Percentiles rank a stretch among this genome's conserved stretches.
Evolutionary conservation across 23 red algal genomes (phyloP).

Genomic region (Pyropia haitanensis): DNA sequence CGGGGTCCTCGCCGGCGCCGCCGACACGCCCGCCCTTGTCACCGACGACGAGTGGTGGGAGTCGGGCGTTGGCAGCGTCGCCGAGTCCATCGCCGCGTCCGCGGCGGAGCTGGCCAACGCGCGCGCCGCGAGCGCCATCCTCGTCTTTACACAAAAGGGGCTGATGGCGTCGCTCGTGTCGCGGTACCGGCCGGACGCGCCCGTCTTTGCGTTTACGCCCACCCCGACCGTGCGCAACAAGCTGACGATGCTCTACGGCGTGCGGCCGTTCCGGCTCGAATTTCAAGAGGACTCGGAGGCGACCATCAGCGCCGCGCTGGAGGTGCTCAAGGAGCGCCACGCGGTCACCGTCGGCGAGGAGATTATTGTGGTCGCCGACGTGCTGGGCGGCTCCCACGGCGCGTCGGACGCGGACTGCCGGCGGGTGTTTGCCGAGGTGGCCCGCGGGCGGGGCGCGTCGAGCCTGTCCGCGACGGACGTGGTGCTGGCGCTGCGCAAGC

Average conservation of each 20-base stretch:
- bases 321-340: constrained; percentile 54
- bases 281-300: constrained; percentile 91
- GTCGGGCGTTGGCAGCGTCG: constrained; percentile 42
- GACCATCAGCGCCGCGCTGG: constrained; percentile 77
- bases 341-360: constrained; percentile 55
- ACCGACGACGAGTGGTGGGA: constrained; percentile 45
- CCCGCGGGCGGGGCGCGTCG: constrained; percentile 28
- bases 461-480: constrained; percentile 48
- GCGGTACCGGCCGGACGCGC: constrained; percentile 60
- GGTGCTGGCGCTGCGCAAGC: constrained; percentile 52
- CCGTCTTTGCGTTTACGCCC: constrained; percentile 88
- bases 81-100: constrained; percentile 71
- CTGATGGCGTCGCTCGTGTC: constrained; percentile 86
- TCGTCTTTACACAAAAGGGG: constrained; percentile 95
- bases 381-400: constrained; percentile 74
- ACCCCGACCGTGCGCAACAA: constrained; percentile 81
- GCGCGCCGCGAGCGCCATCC: constrained; percentile 69
- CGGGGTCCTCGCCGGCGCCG: constrained; percentile 1
- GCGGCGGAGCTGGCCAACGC: constrained; percentile 72
- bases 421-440: constrained; percentile 55
- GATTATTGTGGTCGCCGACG: constrained; percentile 87
- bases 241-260: constrained; percentile 84
- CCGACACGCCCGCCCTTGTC: constrained; percentile 31
- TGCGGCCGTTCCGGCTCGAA: constrained; percentile 78
- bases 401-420: constrained; percentile 64